These are phyloP conservation scores for Vicia faba DNA, from an alignment of 306 rosid species.

Conservation along the genomic window DNA sequence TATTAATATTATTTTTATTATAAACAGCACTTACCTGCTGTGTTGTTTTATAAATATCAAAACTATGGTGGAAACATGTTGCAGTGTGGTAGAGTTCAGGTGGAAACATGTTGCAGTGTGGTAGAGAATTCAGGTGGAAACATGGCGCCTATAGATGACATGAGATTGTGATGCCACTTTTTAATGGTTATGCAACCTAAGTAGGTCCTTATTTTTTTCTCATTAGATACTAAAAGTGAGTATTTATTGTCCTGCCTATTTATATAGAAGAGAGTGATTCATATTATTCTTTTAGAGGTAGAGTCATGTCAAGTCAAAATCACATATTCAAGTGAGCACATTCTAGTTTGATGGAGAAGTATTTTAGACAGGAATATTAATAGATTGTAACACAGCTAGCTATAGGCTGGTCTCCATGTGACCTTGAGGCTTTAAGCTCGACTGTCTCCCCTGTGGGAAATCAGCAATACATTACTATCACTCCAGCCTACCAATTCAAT, in stretches of 20 bases:
- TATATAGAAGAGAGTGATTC: conserved; percentile 6
- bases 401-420: conserved; percentile 30
- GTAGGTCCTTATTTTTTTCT: no score
- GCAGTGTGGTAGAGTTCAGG: no score
- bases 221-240: not conserved
- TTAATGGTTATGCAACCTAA: no score
- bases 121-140: not conserved
- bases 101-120: not conserved
- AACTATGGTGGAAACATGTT: no score
- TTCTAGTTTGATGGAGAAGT: not conserved
- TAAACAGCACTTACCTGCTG: no score
- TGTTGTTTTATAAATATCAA: no score
- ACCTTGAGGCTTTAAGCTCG: not conserved
- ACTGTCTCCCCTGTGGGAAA: not conserved
- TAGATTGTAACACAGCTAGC: not conserved
- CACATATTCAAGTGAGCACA: not conserved
- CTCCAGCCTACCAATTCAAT: no score
- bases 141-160: not conserved
- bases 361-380: conserved; percentile 11
- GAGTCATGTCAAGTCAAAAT: conserved; percentile 28
- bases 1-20: no score
- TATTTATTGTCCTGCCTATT: no score
- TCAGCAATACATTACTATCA: no score
- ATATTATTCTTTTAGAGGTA: conserved; percentile 5
- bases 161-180: no score